Evolutionary conservation across 768 basidiomycete species (phyloP), one percentile per base, ranked within the genome.

Genomic region (Sporobolomyces pararoseus): DNA sequence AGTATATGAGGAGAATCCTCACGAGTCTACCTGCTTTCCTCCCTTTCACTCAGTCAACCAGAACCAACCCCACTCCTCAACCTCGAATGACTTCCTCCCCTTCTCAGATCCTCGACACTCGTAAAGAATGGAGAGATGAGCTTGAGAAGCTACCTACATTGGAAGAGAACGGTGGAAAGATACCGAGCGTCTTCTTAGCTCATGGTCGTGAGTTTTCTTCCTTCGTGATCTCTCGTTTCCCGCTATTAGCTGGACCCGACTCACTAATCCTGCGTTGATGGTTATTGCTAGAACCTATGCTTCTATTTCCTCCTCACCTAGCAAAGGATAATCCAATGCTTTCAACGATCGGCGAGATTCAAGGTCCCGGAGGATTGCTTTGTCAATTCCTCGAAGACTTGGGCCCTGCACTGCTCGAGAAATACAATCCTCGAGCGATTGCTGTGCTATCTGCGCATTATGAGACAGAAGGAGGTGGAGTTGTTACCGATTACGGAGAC

Each of bases 381-480:
- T 84, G 84, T 1, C 75, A 76, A 17, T 90, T 90, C 77, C 78
- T 75, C 3, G 17, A 42, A 4, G 74, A 71, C 42, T 60, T 75
- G 51, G 71, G 75, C 0, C 85, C 86, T 1, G 81, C 81, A 0
- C 77, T 89, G 34, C 74, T 89, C 49, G 76, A 84, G 65, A 90
- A 89, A 78, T 91, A 91, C 79, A 82, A 85, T 54, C 89, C 89
- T 4, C 87, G 85, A 76, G 89, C 66, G 2, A 87, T 89, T 61
- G 84, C 90, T 7, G 88, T 90, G 2, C 89, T 90, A 80, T 88
- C 87, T 71, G 89, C 89, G 16, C 89, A 90, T 75, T 90, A 88
- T 88, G 89, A 91, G 77, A 87, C 88, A 1, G 60, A 65, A 16
- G 82, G 80, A 4, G 84, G 86, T 76, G 83, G 84, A 35, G 80